Evolutionary conservation across 2,329 filamentous ascomycete species (phyloP).

Genomic region (Phaeosphaeria sp.): DNA sequence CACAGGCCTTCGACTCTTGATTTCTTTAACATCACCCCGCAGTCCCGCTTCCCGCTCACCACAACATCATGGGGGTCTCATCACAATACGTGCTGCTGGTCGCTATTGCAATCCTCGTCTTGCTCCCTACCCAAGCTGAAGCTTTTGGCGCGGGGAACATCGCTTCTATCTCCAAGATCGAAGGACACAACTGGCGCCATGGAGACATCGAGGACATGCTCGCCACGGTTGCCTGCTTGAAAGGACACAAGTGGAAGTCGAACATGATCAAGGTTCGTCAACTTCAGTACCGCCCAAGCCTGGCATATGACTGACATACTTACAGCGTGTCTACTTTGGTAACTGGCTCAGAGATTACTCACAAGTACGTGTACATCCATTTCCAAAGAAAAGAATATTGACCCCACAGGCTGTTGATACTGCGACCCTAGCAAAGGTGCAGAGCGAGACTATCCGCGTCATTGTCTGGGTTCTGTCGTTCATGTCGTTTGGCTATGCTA

Average conservation of each 20-base stretch:
- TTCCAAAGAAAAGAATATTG: constrained; percentile 46
- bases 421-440: constrained; percentile 61
- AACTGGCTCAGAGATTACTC: constrained; percentile 60
- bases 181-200: constrained; percentile 61
- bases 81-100: constrained; percentile 45
- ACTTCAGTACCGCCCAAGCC: background rate
- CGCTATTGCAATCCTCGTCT: constrained; percentile 45
- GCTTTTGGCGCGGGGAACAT: constrained; percentile 59
- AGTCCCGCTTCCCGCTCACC: background rate
- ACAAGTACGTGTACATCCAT: constrained; percentile 52
- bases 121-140: constrained; percentile 44
- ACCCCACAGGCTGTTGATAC: constrained; percentile 61
- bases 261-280: constrained; percentile 53
- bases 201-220: constrained; percentile 61
- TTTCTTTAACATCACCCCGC: constrained; percentile 10
- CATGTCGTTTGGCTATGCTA: constrained; percentile 64
- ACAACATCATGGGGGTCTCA: constrained; percentile 39
- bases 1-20: background rate
- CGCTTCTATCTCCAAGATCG: constrained; percentile 46
- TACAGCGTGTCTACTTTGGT: constrained; percentile 53
- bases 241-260: constrained; percentile 52
- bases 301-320: constrained; percentile 1
- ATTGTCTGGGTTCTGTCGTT: constrained; percentile 63
- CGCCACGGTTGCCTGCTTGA: constrained; percentile 55
- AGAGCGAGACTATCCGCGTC: constrained; percentile 60